Conservation (phyloP, 73 alveolate species). For the Paramecium octaurelia region DNA sequence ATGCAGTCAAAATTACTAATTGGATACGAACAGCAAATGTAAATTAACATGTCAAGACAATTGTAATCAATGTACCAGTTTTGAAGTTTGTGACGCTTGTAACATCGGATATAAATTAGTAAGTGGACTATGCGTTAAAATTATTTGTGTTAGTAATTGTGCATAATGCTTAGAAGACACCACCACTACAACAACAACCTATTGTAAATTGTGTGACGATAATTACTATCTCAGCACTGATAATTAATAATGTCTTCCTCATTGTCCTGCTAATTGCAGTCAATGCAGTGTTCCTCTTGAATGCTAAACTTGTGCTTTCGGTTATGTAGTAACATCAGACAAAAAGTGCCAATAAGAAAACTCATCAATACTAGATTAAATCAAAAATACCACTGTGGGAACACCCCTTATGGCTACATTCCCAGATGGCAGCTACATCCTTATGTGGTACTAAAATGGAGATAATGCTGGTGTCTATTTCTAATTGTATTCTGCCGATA, state of each 20-base stretch:
- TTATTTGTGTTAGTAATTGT: background rate
- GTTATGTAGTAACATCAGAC: background rate
- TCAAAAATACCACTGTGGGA: background rate
- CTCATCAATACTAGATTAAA: background rate
- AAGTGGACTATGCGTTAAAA: background rate
- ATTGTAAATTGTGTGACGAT: background rate
- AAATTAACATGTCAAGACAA: background rate
- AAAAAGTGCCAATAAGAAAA: background rate
- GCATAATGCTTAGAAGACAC: background rate
- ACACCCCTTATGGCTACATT: background rate
- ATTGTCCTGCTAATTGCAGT: background rate
- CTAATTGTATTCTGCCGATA: background rate
- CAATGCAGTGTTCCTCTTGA: background rate
- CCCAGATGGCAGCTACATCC: background rate
- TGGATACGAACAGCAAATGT: background rate
- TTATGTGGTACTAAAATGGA: background rate
- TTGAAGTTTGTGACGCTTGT: background rate
- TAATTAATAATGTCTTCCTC: background rate
- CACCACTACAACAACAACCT: background rate
- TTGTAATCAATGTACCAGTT: background rate
- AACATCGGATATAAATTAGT: background rate
- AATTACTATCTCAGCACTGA: background rate
- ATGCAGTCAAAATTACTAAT: background rate
- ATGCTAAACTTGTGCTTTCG: background rate
- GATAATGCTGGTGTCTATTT: conserved; percentile 4